A percentile compares a stretch with the other conserved stretches of the same genome.
phyloP scores from a whole-genome alignment of 1,284 basidiomycete species.

The Cutaneotrichosporon sp. region DNA sequence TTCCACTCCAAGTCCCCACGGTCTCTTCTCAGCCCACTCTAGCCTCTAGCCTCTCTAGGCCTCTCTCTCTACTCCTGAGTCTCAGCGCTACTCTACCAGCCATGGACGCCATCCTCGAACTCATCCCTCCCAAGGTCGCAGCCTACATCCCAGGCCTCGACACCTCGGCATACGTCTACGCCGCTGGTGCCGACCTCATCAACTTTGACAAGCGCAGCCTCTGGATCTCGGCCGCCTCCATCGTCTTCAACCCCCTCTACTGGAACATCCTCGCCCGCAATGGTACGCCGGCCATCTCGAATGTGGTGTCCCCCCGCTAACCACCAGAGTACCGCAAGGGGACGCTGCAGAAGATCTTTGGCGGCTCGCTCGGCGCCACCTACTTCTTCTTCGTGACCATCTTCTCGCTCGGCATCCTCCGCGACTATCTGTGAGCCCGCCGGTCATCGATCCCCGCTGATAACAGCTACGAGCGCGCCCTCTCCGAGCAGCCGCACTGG shows the following conservation, averaged over 20 bases:
- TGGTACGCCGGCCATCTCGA: slow-evolving; percentile 60
- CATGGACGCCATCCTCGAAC: slow-evolving; percentile 24
- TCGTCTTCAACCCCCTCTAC: slow-evolving; percentile 86
- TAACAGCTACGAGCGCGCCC: slow-evolving; percentile 43
- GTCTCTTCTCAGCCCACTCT: background rate
- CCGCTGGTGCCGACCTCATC: slow-evolving; percentile 31
- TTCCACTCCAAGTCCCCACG: slow-evolving; percentile 7
- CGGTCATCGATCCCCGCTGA: background rate
- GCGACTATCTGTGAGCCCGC: slow-evolving; percentile 75
- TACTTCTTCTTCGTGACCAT: slow-evolving; percentile 91
- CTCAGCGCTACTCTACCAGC: background rate
- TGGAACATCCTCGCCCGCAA: slow-evolving; percentile 96
- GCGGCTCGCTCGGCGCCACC: slow-evolving; percentile 73
- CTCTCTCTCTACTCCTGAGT: too few relatives aligned
- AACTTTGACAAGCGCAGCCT: slow-evolving; percentile 69
- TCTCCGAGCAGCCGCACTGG: slow-evolving; percentile 44
- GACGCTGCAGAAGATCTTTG: slow-evolving; percentile 77
- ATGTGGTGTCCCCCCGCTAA: background rate
- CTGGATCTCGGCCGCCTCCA: slow-evolving; percentile 64
- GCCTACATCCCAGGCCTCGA: slow-evolving; percentile 20
- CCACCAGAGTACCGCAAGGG: slow-evolving; percentile 78
- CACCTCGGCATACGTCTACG: slow-evolving; percentile 35
- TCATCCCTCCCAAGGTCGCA: slow-evolving; percentile 27
- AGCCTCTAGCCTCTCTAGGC: too few relatives aligned
- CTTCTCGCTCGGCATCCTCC: slow-evolving; percentile 78